Base-by-base conservation (phyloP, 140 eudicot genomes). In the Cichorium intybus region DNA sequence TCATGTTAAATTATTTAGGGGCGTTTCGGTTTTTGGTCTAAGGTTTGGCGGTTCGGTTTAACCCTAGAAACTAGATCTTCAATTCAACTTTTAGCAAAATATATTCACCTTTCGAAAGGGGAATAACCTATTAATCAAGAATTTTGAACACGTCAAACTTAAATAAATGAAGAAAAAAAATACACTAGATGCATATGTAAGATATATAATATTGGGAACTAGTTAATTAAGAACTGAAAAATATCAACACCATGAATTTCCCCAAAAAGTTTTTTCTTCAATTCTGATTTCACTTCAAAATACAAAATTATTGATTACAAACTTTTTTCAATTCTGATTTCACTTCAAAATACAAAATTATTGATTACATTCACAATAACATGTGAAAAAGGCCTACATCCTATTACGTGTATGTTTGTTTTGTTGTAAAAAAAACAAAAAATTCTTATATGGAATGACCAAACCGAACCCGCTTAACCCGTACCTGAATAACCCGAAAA, bases 121-220 rank as follows among this genome's bases (percentile, higher is more conserved):
- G 66, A 45, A 47, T 53, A 33, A n/a, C 62, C 80, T 80, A 62
- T 45, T 35, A 75, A 46, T 60, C 69, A 71, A 70, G 45, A 48
- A 28, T 43, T 28, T 56, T 10, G 18, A 62, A 48, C 22, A 22
- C 4, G 24, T 49, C 59, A 62, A n/a, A 55, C 29, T 41, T 43
- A 28, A 63, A 56, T 29, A 41, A 29, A 64, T 21, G 12, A n/a
- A n/a, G n/a, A n/a, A n/a, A 21, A 63, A 50, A 29, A 10, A 0
- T 10, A 33, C 52, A 60, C 60, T 50, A 58, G 15, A 29, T 28
- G 21, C 18, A 10, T 48, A 59, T 39, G n/a, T n/a, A 39, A 34
- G 23, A 33, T 66, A 35, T 66, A 51, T 53, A 52, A 31, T 52
- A 55, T 16, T 22, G 6, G 54, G 12, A 37, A 10, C 9, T 9